Base-by-base conservation (phyloP, 2,329 filamentous ascomycete species). In the Paraphoma sp. region DNA sequence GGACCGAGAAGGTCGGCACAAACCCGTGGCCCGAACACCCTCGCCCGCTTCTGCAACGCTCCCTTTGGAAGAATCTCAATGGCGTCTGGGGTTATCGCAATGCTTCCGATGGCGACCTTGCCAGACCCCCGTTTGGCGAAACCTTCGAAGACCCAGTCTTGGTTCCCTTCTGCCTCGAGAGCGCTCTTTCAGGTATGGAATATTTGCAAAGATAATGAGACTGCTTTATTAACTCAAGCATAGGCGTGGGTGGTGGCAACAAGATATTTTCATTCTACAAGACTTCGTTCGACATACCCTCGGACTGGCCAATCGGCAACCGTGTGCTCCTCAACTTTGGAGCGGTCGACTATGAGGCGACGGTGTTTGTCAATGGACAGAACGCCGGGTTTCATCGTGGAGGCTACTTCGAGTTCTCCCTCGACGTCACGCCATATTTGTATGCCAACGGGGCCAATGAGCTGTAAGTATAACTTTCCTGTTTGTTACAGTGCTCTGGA, bases 341-440 rank as follows among this genome's bases (percentile, higher is more conserved):
- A 59, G 84, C 84, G 6, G 84, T 86, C 30, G 84, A 87, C 64
- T 86, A 85, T 54, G 79, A 86, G 61, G 78, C 82, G 6, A 83
- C 81, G 0, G 82, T 89, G 1, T 88, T 83, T 55, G 76, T 89
- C 62, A 88, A 88, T 60, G 83, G 83, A 2, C 65, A 80, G 23
- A 59, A 82, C 17, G 82, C 82, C 3, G 82, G 80, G 0, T 81
- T 80, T 50, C 80, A 89, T 59, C 77, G 80, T 1, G 87, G 87
- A 23, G 87, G 87, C 0, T 89, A 89, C 64, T 87, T 83, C 65
- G 80, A 83, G 28, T 89, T 89, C 66, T 82, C 79, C 1, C 60
- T 89, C 17, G 87, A 90, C 64, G 77, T 86, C 16, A 88, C 87
- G 0, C 67, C 80, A 28, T 67, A 75, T 44, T 57, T 82, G 18